Conservation (phyloP, 139 green algal genomes). For the Pseudopediastrum boryanum region DNA sequence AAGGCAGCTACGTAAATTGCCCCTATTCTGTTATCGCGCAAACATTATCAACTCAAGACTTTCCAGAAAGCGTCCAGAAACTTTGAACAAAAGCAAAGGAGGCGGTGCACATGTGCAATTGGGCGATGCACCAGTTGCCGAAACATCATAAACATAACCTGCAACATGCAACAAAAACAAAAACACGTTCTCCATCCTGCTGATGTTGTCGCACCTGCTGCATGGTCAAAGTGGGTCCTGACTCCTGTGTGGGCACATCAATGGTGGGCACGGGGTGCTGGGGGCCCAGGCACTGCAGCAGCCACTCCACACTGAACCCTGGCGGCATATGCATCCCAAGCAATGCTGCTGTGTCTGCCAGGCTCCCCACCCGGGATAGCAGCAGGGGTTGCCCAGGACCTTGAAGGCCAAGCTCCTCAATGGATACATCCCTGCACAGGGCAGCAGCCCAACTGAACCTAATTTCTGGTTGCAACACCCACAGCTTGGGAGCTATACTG, state of each 20-base stretch:
- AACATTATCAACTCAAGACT: too few relatives aligned
- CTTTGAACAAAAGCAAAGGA: too few relatives aligned
- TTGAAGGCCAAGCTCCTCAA: not conserved
- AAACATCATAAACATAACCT: too few relatives aligned
- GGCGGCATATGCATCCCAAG: conserved; percentile 14
- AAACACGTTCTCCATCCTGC: too few relatives aligned
- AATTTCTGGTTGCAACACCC: too few relatives aligned
- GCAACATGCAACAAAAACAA: too few relatives aligned
- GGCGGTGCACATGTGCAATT: too few relatives aligned
- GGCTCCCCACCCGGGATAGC: not conserved
- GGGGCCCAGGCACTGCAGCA: not conserved
- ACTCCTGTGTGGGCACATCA: conserved; percentile 22
- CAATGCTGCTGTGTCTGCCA: conserved; percentile 21
- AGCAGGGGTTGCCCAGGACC: conserved; percentile 1
- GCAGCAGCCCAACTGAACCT: not conserved
- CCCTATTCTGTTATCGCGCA: too few relatives aligned
- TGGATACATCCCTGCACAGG: not conserved
- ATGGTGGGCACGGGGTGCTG: conserved; percentile 22
- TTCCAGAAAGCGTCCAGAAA: too few relatives aligned
- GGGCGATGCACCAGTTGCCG: too few relatives aligned
- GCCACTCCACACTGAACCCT: not conserved
- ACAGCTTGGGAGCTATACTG: not conserved
- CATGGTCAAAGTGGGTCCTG: not conserved
- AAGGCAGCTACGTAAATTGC: too few relatives aligned
- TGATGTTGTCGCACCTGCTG: conserved; percentile 13